These are phyloP conservation scores for Alternaria sp. DNA, from an alignment of 2,329 filamentous ascomycete genomes.

Conservation along the genomic window DNA sequence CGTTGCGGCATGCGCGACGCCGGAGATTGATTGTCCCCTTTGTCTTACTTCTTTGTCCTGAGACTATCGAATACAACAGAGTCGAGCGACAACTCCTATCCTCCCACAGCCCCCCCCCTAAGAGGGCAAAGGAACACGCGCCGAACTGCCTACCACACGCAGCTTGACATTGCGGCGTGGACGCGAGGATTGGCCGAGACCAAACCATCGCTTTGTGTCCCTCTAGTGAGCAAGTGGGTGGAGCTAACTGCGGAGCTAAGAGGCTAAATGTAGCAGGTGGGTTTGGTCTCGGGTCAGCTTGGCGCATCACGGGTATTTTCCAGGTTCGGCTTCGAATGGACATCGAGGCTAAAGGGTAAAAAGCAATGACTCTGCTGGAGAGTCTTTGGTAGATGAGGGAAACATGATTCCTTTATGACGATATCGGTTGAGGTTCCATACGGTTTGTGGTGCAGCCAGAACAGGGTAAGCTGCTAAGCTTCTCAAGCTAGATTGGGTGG, in stretches of 20 bases:
- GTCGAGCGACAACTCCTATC: background rate
- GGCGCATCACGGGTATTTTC: slow-evolving; percentile 10
- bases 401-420: background rate
- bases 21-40: background rate
- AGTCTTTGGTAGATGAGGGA: background rate
- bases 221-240: slow-evolving; percentile 1
- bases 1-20: slow-evolving; percentile 4
- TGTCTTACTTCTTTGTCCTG: background rate
- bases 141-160: background rate
- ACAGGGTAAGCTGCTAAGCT: background rate
- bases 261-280: slow-evolving; percentile 13
- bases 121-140: background rate
- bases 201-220: background rate
- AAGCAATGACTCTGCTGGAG: background rate
- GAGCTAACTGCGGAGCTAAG: background rate
- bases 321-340: background rate
- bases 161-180: background rate
- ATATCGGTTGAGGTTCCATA: background rate
- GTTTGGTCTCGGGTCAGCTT: background rate
- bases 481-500: background rate
- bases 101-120: background rate
- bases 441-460: background rate
- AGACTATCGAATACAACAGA: background rate
- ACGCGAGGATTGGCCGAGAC: background rate
- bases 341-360: slow-evolving; percentile 1